Percentiles rank a stretch among this genome's conserved stretches.
phyloP scores from a whole-genome alignment of 148 eudicot species.

The Rhododendron ferrugineum region DNA sequence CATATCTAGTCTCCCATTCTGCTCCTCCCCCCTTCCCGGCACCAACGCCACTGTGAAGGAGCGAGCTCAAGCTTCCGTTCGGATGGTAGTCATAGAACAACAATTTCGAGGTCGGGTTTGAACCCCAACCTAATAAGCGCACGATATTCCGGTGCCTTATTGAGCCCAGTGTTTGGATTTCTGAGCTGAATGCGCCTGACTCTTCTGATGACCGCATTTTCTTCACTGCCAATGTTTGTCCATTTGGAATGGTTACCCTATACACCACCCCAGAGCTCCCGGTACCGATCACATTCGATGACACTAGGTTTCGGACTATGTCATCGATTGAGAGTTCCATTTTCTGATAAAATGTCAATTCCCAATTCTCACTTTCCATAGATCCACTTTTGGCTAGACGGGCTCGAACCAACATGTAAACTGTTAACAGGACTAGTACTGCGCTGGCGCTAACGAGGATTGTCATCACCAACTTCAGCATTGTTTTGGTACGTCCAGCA shows the following conservation, averaged over 20 bases:
- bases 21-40: constrained; percentile 65
- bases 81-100: constrained; percentile 86
- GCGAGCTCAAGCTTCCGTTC: constrained; percentile 91
- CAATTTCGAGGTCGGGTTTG: constrained; percentile 58
- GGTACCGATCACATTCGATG: constrained; percentile 83
- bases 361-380: constrained; percentile 57
- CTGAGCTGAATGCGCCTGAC: constrained; percentile 75
- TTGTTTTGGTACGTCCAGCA: constrained; percentile 28
- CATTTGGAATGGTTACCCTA: constrained; percentile 61
- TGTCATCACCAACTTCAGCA: constrained; percentile 68
- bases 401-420: constrained; percentile 50
- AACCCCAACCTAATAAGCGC: constrained; percentile 88
- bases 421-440: constrained; percentile 53
- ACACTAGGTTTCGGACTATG: constrained; percentile 52
- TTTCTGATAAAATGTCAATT: constrained; percentile 83
- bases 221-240: constrained; percentile 84
- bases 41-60: constrained; percentile 52
- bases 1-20: constrained; percentile 86
- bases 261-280: constrained; percentile 99
- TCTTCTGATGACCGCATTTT: constrained; percentile 94
- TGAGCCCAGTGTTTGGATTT: constrained; percentile 79
- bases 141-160: constrained; percentile 89
- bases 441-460: constrained; percentile 65
- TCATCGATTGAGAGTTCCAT: constrained; percentile 82
- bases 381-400: constrained; percentile 23